Percentiles rank a stretch among this genome's conserved stretches.
phyloP scores from a whole-genome alignment of 176 grass and related monocot genomes.

The Oryza longistaminata region DNA sequence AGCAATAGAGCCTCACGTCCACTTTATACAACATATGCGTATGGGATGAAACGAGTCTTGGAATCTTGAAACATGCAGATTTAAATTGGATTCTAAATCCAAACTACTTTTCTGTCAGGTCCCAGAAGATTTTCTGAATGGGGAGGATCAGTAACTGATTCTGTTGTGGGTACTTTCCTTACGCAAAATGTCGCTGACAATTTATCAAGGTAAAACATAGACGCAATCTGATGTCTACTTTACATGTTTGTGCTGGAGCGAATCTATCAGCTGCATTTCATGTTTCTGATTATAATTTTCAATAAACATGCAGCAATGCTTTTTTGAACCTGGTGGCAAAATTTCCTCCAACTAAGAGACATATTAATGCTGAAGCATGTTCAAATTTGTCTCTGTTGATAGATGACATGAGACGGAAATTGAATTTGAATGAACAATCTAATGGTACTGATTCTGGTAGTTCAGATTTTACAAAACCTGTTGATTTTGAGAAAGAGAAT shows the following conservation, averaged over 20 bases:
- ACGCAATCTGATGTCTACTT: background rate
- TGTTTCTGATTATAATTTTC: background rate
- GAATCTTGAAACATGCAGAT: background rate
- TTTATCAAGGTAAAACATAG: constrained; percentile 52
- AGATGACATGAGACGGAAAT: background rate
- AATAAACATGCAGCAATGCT: constrained; percentile 40
- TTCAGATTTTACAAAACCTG: constrained; percentile 14
- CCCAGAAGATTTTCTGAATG: constrained; percentile 48
- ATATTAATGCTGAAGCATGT: constrained; percentile 17
- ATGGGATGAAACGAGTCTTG: constrained; percentile 1
- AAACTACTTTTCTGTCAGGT: constrained; percentile 42
- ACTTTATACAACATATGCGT: constrained; percentile 14
- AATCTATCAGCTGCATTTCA: background rate
- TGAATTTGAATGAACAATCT: constrained; percentile 16
- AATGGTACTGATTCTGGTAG: constrained; percentile 10
- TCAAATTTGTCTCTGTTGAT: constrained; percentile 1
- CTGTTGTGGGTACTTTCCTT: constrained; percentile 55
- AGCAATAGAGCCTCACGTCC: background rate
- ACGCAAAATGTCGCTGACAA: constrained; percentile 56
- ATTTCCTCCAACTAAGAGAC: constrained; percentile 38
- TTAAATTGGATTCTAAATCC: constrained; percentile 29
- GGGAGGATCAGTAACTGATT: constrained; percentile 56
- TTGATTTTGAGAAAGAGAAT: constrained; percentile 12
- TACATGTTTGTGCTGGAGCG: constrained; percentile 10
- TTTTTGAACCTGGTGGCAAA: constrained; percentile 50